Base-by-base conservation (phyloP, 1,284 basidiomycete species). In the Trichosporon coremiiforme region DNA sequence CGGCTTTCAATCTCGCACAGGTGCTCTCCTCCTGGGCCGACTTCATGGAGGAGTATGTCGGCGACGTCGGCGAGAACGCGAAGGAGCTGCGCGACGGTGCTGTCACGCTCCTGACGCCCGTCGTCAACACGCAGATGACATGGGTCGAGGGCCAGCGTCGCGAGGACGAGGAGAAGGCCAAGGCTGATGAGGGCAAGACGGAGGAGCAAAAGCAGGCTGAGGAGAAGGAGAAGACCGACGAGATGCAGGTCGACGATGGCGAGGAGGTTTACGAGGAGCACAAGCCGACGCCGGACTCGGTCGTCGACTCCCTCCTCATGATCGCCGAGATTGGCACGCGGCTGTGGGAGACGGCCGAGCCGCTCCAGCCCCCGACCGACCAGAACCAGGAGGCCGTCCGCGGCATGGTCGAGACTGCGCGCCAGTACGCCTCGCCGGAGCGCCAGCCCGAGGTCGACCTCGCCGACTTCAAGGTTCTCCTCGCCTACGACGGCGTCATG, bases 1-100 rank as follows among this genome's bases (percentile, higher is more conserved):
- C 79, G 2, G 78, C 71, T 10, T 84, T 78, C 75, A 84, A 84
- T 68, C 77, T 83, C 55, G 78, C 82, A 12, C 77, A 82, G 70
- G 73, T 81, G 15, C 38, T 70, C 17, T 55, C 66, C 31, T 71
- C 73, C 10, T 67, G 81, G 12, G 80, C 82, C 12, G 83, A 84
- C 69, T 66, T 80, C 22, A 64, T 79, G 12, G 83, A 84, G 67
- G 83, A 84, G 62, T 67, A 77, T 12, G 66, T 75, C 25, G 53
- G 67, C 8, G 68, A 70, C n/a, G 68, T 68, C 41, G 69, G 62
- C 0, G 75, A 73, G 33, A 67, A 73, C 36, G 74, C 78, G 1
- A 65, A 72, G 60, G 69, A 70, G 60, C 66, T 77, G 67, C 73
- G 82, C 67, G 70, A 72, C 36, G 75, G 77, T 35, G 82, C 81